phyloP scores from a whole-genome alignment of 495 filamentous ascomycete species.

The Hypoxylon fuscum region DNA sequence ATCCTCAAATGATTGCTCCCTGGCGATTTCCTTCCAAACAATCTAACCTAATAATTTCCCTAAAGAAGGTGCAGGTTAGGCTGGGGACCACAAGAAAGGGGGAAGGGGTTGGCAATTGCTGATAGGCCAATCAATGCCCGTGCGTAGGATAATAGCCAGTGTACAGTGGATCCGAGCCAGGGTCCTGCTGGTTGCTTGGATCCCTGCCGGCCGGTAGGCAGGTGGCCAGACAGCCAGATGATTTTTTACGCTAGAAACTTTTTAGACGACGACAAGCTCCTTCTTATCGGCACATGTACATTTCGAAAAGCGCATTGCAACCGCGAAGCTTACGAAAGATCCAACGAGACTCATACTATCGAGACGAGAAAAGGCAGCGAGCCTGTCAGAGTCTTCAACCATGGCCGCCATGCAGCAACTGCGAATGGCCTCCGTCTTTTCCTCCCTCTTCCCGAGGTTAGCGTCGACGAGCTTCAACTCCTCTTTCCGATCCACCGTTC shows the following conservation, averaged over 20 bases:
- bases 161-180: slow-evolving; percentile 25
- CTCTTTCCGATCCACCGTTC: slow-evolving; percentile 49
- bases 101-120: slow-evolving; percentile 46
- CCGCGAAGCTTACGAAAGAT: too few relatives aligned
- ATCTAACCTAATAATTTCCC: slow-evolving; percentile 65
- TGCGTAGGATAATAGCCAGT: slow-evolving; percentile 39
- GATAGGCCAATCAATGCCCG: slow-evolving; percentile 51
- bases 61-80: slow-evolving; percentile 46
- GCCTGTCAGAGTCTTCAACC: too few relatives aligned
- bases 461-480: slow-evolving; percentile 48
- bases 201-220: slow-evolving; percentile 36
- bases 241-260: slow-evolving; percentile 30
- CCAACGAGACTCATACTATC: not conserved
- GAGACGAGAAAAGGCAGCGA: too few relatives aligned
- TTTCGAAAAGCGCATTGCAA: not conserved
- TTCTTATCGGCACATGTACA: slow-evolving; percentile 3
- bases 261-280: slow-evolving; percentile 32
- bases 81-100: slow-evolving; percentile 50
- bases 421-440: slow-evolving; percentile 50
- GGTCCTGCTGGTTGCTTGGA: slow-evolving; percentile 30
- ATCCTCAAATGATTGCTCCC: slow-evolving; percentile 45
- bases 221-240: slow-evolving; percentile 22
- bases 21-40: slow-evolving; percentile 54
- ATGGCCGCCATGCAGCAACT: slow-evolving; percentile 57
- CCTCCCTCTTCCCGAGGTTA: slow-evolving; percentile 52